Evolutionary conservation across 1,139 yeast genomes (phyloP), one percentile per base, ranked within the genome.

Genomic region (Williopsis jadinii): DNA sequence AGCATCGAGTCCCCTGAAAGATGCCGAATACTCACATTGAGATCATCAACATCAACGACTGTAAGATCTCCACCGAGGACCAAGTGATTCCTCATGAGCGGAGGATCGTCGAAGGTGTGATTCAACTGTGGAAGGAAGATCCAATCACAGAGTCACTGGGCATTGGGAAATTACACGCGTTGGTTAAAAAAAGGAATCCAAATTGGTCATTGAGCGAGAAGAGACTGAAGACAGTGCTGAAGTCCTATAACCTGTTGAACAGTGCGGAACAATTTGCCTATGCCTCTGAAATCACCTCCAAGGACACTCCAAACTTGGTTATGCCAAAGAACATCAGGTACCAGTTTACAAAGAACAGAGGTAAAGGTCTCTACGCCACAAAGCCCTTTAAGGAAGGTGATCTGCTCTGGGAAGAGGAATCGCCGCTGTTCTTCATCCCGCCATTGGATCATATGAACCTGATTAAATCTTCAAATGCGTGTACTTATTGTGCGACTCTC

Each of bases 401-500:
- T 3, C 47, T 73, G 35, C 56, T 85, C 5, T 81, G 87, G 80
- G 66, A 69, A 35, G 72, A 73, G 40, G 83, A 79, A 50, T 51
- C 59, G 1, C 90, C 95, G 1, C 64, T 84, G 40, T 76, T 85
- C 41, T 71, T 77, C 32, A 65, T 85, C 0, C 90, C 95, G 0
- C 84, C 86, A 1, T 68, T 85, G 52, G 92, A 84, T 13, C 75
- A 82, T 48, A 61, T 78, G 30, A 71, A 76, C 37, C 64, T 86
- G 44, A 76, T 85, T 48, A 71, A 75, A 40, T 59, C 65, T 14
- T 90, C 94, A 0, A 77, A 77, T 52, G 87, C 90, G 4, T 90
- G 97, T 59, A 71, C 90, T 2, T 73, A 75, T 54, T 90, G 97
- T 66, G 90, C 95, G 1, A 69, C 83, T 3, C 63, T 84, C 37